phyloP scores from a whole-genome alignment of 1,139 yeast genomes.

The Eremothecium gossypii region DNA sequence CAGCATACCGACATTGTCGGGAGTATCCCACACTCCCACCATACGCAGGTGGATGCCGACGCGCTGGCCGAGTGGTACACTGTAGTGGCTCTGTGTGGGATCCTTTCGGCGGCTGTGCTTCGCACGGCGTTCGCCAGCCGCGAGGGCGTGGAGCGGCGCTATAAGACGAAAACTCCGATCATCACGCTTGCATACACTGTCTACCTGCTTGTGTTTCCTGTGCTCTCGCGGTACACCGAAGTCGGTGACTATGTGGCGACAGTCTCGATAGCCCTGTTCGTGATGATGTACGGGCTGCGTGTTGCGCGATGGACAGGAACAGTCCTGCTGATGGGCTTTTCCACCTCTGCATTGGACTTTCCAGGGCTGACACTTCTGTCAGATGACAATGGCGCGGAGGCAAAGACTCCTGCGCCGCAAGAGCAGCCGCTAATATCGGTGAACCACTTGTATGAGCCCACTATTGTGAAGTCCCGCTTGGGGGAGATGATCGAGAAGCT shows the following conservation, averaged over 20 bases:
- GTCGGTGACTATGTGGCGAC: conserved; percentile 27
- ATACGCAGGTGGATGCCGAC: conserved; percentile 34
- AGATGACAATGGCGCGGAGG: conserved; percentile 9
- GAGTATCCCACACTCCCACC: conserved; percentile 51
- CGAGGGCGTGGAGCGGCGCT: conserved; percentile 17
- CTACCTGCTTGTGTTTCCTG: conserved; percentile 24
- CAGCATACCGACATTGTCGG: conserved; percentile 29
- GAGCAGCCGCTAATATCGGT: conserved; percentile 21
- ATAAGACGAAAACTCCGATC: conserved; percentile 28
- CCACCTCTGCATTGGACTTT: conserved; percentile 19
- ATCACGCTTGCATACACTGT: conserved; percentile 25
- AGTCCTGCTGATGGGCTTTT: conserved; percentile 26
- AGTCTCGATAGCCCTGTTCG: conserved; percentile 21
- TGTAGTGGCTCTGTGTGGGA: conserved; percentile 24
- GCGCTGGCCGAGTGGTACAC: conserved; percentile 31
- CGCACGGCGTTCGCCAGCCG: conserved; percentile 32
- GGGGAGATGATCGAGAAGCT: conserved; percentile 35
- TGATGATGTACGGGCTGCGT: conserved; percentile 25
- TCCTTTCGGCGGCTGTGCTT: conserved; percentile 29
- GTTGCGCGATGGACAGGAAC: conserved; percentile 30
- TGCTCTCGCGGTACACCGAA: conserved; percentile 14
- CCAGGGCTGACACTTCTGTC: conserved; percentile 16
- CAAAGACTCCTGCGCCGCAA: neutral
- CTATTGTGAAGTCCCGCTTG: conserved; percentile 34
- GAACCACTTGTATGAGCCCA: conserved; percentile 35